Conservation (phyloP, 129 eudicot genomes). For the Chrysanthemum lavandulifolium region DNA sequence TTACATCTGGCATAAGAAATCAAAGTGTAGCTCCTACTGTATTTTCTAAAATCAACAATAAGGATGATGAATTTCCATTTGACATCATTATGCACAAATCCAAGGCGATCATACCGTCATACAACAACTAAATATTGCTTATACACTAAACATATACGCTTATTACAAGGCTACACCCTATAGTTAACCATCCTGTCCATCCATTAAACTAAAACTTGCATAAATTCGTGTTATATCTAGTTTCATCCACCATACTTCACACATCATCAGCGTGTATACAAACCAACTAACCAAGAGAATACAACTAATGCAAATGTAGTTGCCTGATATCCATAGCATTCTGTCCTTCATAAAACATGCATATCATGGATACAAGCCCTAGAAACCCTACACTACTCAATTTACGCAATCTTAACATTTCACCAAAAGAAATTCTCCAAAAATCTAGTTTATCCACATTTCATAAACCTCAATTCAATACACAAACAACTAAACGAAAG, state of each 20-base stretch:
- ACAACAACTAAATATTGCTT: background rate
- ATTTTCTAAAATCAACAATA: constrained; percentile 7
- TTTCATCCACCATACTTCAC: constrained; percentile 17
- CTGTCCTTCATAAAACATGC: no score
- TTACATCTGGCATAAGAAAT: background rate
- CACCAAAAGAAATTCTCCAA: no score
- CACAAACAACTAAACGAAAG: no score
- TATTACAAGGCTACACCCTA: background rate
- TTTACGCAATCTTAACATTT: no score
- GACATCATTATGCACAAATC: constrained; percentile 17
- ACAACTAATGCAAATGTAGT: background rate
- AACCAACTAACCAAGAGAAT: background rate
- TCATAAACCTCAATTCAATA: no score
- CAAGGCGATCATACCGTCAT: constrained; percentile 4
- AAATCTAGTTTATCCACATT: no score
- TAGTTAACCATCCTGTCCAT: background rate
- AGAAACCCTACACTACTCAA: no score
- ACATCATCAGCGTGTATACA: constrained; percentile 1
- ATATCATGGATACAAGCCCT: no score
- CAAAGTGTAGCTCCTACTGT: constrained; percentile 9
- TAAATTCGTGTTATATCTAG: constrained; percentile 1
- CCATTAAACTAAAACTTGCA: background rate
- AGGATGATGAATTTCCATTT: background rate
- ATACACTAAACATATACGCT: background rate
- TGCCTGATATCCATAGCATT: no score